These are phyloP conservation scores for Dactylis glomerata DNA, from an alignment of 176 grass and related monocot species.

Conservation along the genomic window DNA sequence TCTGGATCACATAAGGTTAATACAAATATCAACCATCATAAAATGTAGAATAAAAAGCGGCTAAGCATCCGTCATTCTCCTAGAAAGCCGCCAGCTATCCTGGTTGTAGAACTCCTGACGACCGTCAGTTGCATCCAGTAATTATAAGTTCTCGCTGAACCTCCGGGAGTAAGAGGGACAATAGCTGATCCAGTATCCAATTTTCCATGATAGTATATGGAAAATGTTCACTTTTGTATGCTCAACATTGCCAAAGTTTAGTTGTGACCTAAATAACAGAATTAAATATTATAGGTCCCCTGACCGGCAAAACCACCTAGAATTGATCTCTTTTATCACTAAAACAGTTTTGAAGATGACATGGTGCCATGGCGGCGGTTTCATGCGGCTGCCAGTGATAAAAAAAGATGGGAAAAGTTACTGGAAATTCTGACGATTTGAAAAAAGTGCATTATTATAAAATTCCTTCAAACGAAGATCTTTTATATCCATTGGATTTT, in stretches of 20 bases:
- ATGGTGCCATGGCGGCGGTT: not conserved
- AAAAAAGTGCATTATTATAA: not conserved
- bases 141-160: no score
- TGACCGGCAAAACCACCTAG: not conserved
- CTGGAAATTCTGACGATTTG: not conserved
- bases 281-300: not conserved
- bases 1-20: no score
- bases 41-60: no score
- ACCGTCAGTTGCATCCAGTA: no score
- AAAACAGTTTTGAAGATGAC: not conserved
- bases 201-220: not conserved
- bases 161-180: no score
- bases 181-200: no score
- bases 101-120: no score
- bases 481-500: not conserved
- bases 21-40: no score
- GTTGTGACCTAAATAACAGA: not conserved
- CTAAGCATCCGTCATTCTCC: no score
- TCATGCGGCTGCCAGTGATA: not conserved
- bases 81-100: no score
- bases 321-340: not conserved
- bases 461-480: not conserved
- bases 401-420: not conserved
- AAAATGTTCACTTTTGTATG: not conserved
- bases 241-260: not conserved